Evolutionary conservation across 345 rosid genomes (phyloP).

Genomic region (Theobroma cacao): DNA sequence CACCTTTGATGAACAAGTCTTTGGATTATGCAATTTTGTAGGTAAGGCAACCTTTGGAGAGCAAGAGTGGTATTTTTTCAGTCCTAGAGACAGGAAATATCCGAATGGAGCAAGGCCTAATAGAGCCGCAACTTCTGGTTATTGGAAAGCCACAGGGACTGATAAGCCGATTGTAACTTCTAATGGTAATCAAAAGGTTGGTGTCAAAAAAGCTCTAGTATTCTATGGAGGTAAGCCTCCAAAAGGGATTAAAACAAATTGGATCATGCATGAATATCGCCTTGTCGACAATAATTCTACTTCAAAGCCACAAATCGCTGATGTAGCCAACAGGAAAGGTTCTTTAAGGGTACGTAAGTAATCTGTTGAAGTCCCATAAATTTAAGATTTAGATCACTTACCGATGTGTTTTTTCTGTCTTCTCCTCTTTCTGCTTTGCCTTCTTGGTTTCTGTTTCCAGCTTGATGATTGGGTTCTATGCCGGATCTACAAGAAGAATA

Average conservation of each 20-base stretch:
- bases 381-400: not conserved
- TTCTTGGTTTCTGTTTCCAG: constrained; percentile 24
- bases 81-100: constrained; percentile 66
- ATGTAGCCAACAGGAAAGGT: constrained; percentile 36
- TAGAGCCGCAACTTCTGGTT: constrained; percentile 72
- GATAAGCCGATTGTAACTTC: constrained; percentile 66
- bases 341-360: constrained; percentile 51
- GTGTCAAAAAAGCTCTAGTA: constrained; percentile 69
- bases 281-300: constrained; percentile 31
- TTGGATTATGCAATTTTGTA: constrained; percentile 16
- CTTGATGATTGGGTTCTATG: constrained; percentile 79
- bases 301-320: constrained; percentile 35
- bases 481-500: constrained; percentile 68
- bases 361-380: not conserved
- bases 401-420: not conserved
- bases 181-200: constrained; percentile 53
- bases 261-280: constrained; percentile 82
- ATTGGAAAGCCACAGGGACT: constrained; percentile 75
- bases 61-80: constrained; percentile 76
- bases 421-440: not conserved
- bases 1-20: not conserved
- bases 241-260: constrained; percentile 62
- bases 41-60: constrained; percentile 76
- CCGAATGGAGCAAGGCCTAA: constrained; percentile 75
- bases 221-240: constrained; percentile 76